Conservation (phyloP, 805 yeast genomes). For the Lachancea dasiensis region DNA sequence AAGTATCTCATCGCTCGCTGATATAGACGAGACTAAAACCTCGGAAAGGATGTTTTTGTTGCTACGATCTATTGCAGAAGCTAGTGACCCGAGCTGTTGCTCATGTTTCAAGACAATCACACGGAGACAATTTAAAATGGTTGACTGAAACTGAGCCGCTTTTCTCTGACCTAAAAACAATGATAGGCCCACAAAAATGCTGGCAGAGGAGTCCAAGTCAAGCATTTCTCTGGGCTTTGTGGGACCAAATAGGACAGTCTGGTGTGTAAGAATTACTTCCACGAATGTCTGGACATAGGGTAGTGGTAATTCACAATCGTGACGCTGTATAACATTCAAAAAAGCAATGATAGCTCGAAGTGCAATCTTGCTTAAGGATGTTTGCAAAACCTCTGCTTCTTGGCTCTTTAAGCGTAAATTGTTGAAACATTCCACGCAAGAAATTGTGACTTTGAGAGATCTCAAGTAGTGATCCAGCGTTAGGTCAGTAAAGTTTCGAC, state of each 20-base stretch:
- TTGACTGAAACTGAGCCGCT: neutral
- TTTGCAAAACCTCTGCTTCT: neutral
- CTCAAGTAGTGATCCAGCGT: neutral
- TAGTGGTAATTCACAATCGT: neutral
- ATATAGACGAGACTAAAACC: neutral
- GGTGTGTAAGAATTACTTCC: constrained; percentile 29
- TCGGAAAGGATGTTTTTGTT: constrained; percentile 6
- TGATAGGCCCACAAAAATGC: neutral
- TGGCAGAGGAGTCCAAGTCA: constrained; percentile 20
- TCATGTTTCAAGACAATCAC: constrained; percentile 31
- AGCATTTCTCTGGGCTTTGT: constrained; percentile 31
- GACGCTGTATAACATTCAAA: neutral
- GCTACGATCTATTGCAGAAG: constrained; percentile 24
- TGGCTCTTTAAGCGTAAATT: neutral
- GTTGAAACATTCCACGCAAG: neutral
- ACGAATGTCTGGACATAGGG: constrained; percentile 14
- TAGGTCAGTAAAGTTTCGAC: neutral
- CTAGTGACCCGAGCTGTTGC: constrained; percentile 24
- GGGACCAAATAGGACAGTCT: constrained; percentile 27
- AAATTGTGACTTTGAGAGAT: neutral
- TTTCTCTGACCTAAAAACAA: neutral
- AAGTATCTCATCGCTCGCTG: constrained; percentile 8
- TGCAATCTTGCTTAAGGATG: neutral
- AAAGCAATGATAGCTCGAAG: neutral
- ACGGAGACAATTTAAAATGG: constrained; percentile 28